Conservation (phyloP, 2,329 filamentous ascomycete genomes). For the Truncatella angustata region DNA sequence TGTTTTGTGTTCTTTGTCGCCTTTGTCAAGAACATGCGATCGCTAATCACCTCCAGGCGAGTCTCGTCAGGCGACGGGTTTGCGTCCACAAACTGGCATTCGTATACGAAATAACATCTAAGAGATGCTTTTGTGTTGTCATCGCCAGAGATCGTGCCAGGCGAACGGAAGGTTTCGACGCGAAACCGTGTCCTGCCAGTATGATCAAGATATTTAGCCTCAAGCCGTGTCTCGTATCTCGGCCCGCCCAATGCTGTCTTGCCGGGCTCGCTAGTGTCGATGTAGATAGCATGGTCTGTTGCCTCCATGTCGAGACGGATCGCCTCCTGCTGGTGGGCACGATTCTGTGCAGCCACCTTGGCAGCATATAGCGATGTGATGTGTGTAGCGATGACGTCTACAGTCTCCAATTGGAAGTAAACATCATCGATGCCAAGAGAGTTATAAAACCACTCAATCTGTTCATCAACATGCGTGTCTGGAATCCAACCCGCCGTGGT, state of each 20-base stretch:
- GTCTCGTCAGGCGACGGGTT: conserved; percentile 77
- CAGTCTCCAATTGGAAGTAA: conserved; percentile 90
- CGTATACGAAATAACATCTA: conserved; percentile 98
- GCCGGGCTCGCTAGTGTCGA: conserved; percentile 93
- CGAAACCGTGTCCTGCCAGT: conserved; percentile 76
- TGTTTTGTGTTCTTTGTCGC: conserved; percentile 93
- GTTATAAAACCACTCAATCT: conserved; percentile 96
- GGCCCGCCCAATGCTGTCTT: conserved; percentile 74
- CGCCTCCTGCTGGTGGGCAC: conserved; percentile 90
- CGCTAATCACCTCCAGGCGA: conserved; percentile 85
- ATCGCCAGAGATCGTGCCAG: conserved; percentile 69
- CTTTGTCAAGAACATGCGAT: conserved; percentile 93
- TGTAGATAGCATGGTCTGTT: conserved; percentile 93
- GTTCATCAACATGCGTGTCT: conserved; percentile 73
- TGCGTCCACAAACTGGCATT: conserved; percentile 82
- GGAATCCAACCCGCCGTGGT: conserved; percentile 84
- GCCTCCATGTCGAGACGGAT: conserved; percentile 96
- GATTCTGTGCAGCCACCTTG: conserved; percentile 89
- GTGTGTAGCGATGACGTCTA: conserved; percentile 85
- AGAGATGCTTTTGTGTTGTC: conserved; percentile 75
- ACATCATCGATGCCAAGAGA: conserved; percentile 97
- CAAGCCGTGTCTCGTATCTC: conserved; percentile 90
- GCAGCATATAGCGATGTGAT: conserved; percentile 96
- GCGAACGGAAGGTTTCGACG: conserved; percentile 95
- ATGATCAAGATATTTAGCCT: conserved; percentile 91